phyloP scores from a whole-genome alignment of 176 grass and related monocot species.

The Miscanthus lutarioriparius region DNA sequence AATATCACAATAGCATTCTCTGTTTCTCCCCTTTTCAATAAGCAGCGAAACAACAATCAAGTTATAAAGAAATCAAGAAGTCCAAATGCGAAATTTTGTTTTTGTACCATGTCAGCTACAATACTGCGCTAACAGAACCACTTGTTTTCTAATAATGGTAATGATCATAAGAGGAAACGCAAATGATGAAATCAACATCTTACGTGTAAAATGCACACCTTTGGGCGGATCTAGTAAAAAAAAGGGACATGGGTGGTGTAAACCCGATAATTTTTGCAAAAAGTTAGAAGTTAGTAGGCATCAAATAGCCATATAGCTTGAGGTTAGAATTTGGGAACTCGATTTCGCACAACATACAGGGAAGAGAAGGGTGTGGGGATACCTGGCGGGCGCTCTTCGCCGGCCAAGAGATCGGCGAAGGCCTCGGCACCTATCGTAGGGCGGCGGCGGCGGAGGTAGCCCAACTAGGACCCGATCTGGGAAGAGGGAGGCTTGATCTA shows the following conservation, averaged over 20 bases:
- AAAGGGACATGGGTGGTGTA: not conserved
- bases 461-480: not conserved
- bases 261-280: not conserved
- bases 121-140: not conserved
- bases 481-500: too few relatives aligned
- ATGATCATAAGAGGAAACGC: not conserved
- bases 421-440: too few relatives aligned
- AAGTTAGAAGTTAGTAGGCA: not conserved
- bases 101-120: not conserved
- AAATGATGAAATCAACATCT: not conserved
- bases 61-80: too few relatives aligned
- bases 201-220: not conserved
- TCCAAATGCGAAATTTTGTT: too few relatives aligned
- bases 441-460: too few relatives aligned
- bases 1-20: too few relatives aligned
- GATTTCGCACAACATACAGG: not conserved
- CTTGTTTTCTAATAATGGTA: not conserved
- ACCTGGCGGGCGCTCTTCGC: not conserved
- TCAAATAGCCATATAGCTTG: not conserved
- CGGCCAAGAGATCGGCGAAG: not conserved
- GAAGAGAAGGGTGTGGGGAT: not conserved
- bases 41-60: too few relatives aligned
- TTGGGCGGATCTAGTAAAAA: not conserved
- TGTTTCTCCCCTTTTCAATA: too few relatives aligned
- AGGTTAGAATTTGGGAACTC: not conserved